Percentiles rank a stretch among this genome's conserved stretches.
These are phyloP conservation scores for Brettanomyces sp. DNA, from an alignment of 805 yeast genomes.

Conservation along the genomic window DNA sequence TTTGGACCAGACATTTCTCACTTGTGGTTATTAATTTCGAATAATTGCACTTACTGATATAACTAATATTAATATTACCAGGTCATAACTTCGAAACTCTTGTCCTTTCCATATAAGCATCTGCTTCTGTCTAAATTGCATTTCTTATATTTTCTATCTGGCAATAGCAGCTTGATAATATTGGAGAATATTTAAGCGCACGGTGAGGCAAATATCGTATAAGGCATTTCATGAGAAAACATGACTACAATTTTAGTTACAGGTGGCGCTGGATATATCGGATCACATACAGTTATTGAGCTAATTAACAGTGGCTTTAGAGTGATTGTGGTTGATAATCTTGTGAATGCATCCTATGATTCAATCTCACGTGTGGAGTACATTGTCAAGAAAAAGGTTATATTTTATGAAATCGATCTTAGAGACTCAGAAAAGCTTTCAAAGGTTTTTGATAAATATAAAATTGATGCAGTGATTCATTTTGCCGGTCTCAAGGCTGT, in stretches of 20 bases:
- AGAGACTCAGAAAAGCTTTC: background rate
- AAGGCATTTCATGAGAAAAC: background rate
- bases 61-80: too few species aligned
- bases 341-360: constrained; percentile 1
- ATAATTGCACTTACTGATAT: too few species aligned
- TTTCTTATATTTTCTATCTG: too few species aligned
- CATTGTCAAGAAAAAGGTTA: background rate
- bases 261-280: constrained; percentile 2
- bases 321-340: background rate
- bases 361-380: constrained; percentile 1
- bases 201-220: background rate
- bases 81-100: too few species aligned
- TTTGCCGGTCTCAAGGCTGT: constrained; percentile 1
- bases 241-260: constrained; percentile 1
- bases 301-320: background rate
- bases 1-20: background rate
- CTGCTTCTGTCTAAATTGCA: too few species aligned
- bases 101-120: too few species aligned
- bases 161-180: too few species aligned
- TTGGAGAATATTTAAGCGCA: too few species aligned
- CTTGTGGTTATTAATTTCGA: background rate
- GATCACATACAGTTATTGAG: constrained; percentile 1
- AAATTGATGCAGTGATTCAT: background rate
- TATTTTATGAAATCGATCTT: background rate
- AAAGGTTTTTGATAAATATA: background rate